Evolutionary conservation across 1,139 yeast species (phyloP), one percentile per base, ranked within the genome.

Genomic region (Meyerozyma sp.): DNA sequence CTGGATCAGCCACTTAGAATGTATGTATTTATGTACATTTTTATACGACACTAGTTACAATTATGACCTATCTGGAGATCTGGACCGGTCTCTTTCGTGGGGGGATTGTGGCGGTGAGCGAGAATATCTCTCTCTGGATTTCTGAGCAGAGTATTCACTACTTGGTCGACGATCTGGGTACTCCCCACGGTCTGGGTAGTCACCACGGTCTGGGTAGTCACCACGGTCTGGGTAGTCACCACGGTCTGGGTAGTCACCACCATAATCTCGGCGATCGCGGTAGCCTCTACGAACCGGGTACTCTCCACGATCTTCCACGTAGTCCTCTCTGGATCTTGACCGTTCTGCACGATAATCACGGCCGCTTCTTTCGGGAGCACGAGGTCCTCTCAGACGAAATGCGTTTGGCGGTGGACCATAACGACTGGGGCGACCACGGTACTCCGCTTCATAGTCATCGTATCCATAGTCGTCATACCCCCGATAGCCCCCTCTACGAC

Each of bases 101-200:
- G 73, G 73, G 11, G 73, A 67, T 54, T 75, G 66, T 4, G 73
- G 66, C 10, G 73, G 72, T 2, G 72, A 66, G 51, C 73, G 62
- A 32, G 73, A 65, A 48, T 59, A 65, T 47, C 68, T 53, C 16
- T 54, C 58, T 6, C 16, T 20, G 8, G 37, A 11, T 9, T 34
- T 34, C 16, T 34, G 23, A 4, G 23, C 23, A 21, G 23, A 28
- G 34, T 30, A n/a, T n/a, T 30, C 34, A n/a, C 20, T 8, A n/a
- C 34, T 13, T 13, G 34, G 16, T 27, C 46, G 50, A 16, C 50
- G 47, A 39, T 32, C 53, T 27, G 45, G 44, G 13, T 45, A 53
- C 14, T 45, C 54, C 37, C 48, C 49, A 39, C 51, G 45, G 45
- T 44, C 45, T 29, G 32, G 32, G 13, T 29, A 5, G 30, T 35